Conservation (phyloP, 225 moss, liverwort and hornwort genomes). For the Straminergon stramineum region DNA sequence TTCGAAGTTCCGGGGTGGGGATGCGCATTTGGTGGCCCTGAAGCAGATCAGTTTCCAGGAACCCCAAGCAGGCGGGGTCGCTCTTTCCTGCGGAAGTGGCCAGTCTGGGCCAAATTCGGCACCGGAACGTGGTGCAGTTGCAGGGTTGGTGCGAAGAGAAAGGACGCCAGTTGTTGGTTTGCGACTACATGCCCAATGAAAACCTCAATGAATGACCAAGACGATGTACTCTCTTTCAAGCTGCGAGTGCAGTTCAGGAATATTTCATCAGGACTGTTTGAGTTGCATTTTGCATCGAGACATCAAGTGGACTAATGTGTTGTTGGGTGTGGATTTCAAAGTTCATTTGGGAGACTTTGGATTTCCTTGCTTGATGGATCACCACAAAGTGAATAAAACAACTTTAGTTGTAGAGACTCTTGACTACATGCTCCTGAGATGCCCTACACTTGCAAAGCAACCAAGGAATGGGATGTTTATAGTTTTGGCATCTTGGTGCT, state of each 20-base stretch:
- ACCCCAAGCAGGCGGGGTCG: not conserved
- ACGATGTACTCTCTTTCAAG: not conserved
- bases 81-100: slow-evolving; percentile 15
- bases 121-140: not conserved
- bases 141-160: not conserved
- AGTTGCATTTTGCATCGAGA: not conserved
- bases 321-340: not conserved
- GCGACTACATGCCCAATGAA: not conserved
- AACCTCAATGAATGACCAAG: not conserved
- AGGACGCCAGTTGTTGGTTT: not conserved
- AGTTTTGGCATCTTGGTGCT: not conserved
- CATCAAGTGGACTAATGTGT: not conserved
- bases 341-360: too few species aligned
- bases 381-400: not conserved
- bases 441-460: rapidly evolving
- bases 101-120: slow-evolving; percentile 1
- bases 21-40: not conserved
- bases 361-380: not conserved
- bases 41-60: not conserved
- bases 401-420: not conserved
- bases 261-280: not conserved
- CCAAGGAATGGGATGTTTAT: not conserved
- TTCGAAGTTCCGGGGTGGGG: not conserved
- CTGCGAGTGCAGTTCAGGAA: not conserved
- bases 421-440: not conserved